Evolutionary conservation across 2,329 filamentous ascomycete species (phyloP), one percentile per base, ranked within the genome.

Genomic region (Cladorrhinum sp.): DNA sequence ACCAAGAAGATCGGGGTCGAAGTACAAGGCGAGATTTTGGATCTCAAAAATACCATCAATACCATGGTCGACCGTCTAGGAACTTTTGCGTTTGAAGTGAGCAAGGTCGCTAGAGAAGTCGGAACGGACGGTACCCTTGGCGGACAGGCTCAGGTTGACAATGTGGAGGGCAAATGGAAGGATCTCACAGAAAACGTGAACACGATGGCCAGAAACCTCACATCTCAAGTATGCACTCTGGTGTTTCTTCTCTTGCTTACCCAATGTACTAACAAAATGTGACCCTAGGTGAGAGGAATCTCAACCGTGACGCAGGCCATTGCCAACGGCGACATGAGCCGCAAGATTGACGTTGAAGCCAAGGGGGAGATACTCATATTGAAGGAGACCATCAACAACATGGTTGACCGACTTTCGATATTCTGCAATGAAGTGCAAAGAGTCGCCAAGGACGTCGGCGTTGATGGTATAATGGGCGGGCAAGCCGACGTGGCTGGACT

Each of bases 351-450:
- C 66, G 94, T 98, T 7, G 90, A 96, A 70, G 94, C 94, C 58
- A 92, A 94, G 75, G 94, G 94, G 76, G 94, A 98, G 76, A 96
- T 98, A 66, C 85, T 95, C 66, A 88, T 96, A 2, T 79, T 98
- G 57, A 97, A 97, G 73, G 92, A 96, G 72, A 98, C 94, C 49
- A 96, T 97, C 79, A 97, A 97, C 74, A 94, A 97, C 86, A 97
- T 97, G 94, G 94, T 98, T 66, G 93, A 93, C 73, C 87, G 94
- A 65, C 79, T 99, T 55, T 96, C 95, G 62, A 94, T 94, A 66
- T 98, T 97, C 84, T 96, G 93, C 59, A 92, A 96, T 68, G 93
- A 96, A 72, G 90, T 99, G 65, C 95, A 98, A 77, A 86, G 93
- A 68, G 94, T 99, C 28, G 94, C 94, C 61, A 93, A 95, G 70